Conservation (phyloP, 257 asterid genomes). For the Datura wrightii region DNA sequence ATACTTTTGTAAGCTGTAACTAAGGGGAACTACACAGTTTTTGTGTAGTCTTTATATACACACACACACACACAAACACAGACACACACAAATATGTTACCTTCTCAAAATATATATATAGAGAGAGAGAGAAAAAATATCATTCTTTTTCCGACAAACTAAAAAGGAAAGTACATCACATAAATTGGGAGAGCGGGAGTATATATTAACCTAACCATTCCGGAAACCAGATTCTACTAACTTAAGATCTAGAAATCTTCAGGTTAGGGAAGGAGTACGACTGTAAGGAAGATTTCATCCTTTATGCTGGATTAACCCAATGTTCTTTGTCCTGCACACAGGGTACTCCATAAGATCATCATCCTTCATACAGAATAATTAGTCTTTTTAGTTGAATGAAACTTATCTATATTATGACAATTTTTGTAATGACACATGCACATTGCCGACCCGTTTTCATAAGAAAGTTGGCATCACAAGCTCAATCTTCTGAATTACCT, state of each 20-base stretch:
- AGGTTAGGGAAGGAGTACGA: neutral
- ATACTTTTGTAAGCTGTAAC: too few species aligned
- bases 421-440: neutral
- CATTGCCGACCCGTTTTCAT: neutral
- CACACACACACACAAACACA: too few species aligned
- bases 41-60: too few species aligned
- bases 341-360: neutral
- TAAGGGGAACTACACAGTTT: too few species aligned
- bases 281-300: conserved; percentile 9
- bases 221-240: neutral
- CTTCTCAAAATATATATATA: too few species aligned
- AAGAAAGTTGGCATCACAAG: conserved; percentile 6
- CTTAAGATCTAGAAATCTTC: neutral
- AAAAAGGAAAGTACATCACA: neutral
- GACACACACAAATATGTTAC: too few species aligned
- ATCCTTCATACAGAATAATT: neutral
- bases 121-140: neutral
- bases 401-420: neutral
- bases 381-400: neutral
- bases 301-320: neutral
- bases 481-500: conserved; percentile 21
- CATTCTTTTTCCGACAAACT: neutral
- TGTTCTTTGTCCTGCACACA: neutral
- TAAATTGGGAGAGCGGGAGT: neutral
- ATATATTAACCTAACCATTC: neutral